Base-by-base conservation (phyloP, 352 stramenopile species). In the Globisporangium abappressorium region DNA sequence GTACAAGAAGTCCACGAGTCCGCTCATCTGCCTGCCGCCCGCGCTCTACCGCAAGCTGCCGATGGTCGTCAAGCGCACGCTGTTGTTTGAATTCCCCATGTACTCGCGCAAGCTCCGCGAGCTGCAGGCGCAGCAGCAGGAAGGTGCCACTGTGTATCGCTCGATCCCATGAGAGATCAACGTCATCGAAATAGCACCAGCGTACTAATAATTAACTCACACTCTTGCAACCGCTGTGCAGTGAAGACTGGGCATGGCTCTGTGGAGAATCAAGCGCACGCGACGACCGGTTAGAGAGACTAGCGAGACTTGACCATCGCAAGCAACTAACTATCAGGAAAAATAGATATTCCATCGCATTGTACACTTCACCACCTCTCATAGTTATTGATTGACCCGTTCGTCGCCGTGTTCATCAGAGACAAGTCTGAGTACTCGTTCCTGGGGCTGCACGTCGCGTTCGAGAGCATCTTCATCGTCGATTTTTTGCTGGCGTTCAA, bases 1-100 rank as follows among this genome's bases (percentile, higher is more conserved):
- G 47, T 89, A 93, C 75, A 93, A 93, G 62, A 58, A 43, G 12
- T 79, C 73, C 34, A 93, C 84, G 20, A 91, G 81, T 56, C 74
- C 80, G 46, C 62, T 93, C 47, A 49, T 89, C n/a, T 77, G 76
- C 54, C 68, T 91, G 34, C 81, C 83, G 30, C 78, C 78, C 22
- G 43, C 70, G 46, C 26, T 87, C 12, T 90, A 86, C 62, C 71
- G 75, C 4, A 12, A 58, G 0, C 58, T 87, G 2, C 78, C 82
- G 15, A 30, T 72, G 26, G 28, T 62, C 2, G 57, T 86, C 59
- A 90, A 90, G 71, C 77, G 65, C 34, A 73, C 75, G 66, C 70
- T 82, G 53, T 72, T 87, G 24, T 75, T 86, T 7, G 82, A 90
- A 68, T 67, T 87, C 20, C 63, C 79, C 20, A 78, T 75, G 57